Percentiles rank a stretch among this genome's conserved stretches.
Conservation (phyloP, 1,139 yeast genomes). For the Yamadazyma diospyri region DNA sequence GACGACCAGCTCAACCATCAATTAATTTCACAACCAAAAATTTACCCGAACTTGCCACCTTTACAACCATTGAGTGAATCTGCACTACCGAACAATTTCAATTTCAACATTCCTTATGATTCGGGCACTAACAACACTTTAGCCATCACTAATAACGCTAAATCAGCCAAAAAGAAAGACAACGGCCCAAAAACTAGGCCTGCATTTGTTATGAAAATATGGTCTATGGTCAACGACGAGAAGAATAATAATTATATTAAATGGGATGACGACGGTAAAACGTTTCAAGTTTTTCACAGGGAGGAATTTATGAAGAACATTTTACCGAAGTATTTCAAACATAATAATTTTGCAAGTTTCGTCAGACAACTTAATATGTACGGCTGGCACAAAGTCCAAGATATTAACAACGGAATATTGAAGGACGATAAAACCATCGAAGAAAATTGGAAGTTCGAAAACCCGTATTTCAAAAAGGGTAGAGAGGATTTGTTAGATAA, state of each 20-base stretch:
- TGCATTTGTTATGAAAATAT: slow-evolving; percentile 85
- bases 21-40: slow-evolving; percentile 15
- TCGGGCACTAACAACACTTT: neutral
- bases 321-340: slow-evolving; percentile 88
- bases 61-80: slow-evolving; percentile 36
- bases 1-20: slow-evolving; percentile 13
- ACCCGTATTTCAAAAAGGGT: slow-evolving; percentile 71
- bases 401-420: slow-evolving; percentile 64
- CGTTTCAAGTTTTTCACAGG: slow-evolving; percentile 79
- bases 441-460: slow-evolving; percentile 70
- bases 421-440: slow-evolving; percentile 49
- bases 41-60: slow-evolving; percentile 24
- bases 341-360: slow-evolving; percentile 89
- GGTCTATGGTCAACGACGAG: slow-evolving; percentile 92
- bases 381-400: slow-evolving; percentile 96
- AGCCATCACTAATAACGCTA: neutral
- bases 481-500: slow-evolving; percentile 72
- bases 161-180: slow-evolving; percentile 22
- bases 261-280: slow-evolving; percentile 84
- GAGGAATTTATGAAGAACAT: slow-evolving; percentile 83
- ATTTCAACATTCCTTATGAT: slow-evolving; percentile 1
- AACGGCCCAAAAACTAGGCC: slow-evolving; percentile 52
- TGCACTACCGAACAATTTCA: slow-evolving; percentile 22
- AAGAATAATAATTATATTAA: slow-evolving; percentile 64
- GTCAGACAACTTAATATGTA: slow-evolving; percentile 96